A percentile compares a stretch with the other conserved stretches of the same genome.
phyloP scores from a whole-genome alignment of 495 filamentous ascomycete genomes.

The Neurospora cerealis region DNA sequence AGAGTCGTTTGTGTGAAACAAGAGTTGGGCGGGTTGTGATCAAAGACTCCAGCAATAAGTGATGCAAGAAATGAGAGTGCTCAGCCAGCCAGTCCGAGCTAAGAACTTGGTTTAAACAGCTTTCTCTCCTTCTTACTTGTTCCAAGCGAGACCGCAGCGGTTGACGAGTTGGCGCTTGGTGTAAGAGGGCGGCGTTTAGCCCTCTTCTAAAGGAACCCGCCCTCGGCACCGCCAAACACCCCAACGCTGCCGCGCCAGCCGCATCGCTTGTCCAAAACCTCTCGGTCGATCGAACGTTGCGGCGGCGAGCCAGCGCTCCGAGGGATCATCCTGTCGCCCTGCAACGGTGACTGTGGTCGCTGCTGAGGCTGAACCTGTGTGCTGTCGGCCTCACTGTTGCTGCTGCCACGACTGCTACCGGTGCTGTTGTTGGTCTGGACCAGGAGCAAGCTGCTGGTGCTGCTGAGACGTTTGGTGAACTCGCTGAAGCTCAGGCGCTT shows the following conservation, averaged over 20 bases:
- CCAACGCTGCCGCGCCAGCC: constrained; percentile 42
- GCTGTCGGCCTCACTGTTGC: constrained; percentile 17
- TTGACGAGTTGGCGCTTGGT: not conserved
- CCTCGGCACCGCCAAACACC: constrained; percentile 38
- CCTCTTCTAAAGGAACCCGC: constrained; percentile 26
- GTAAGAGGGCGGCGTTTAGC: not conserved
- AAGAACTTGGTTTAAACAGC: not conserved
- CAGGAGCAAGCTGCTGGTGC: constrained; percentile 41
- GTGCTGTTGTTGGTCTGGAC: constrained; percentile 41
- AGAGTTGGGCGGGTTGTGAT: not conserved
- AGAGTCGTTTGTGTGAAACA: not conserved
- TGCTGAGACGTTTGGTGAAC: constrained; percentile 43
- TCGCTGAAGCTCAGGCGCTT: constrained; percentile 45
- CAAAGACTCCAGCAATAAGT: not conserved
- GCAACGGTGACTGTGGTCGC: not conserved
- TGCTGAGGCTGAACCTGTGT: constrained; percentile 4
- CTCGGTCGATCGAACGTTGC: constrained; percentile 9
- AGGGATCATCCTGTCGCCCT: not conserved
- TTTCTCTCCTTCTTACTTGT: not conserved
- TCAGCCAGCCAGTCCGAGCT: not conserved
- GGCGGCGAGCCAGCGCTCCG: not conserved
- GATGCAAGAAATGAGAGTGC: not conserved
- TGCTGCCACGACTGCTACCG: constrained; percentile 37
- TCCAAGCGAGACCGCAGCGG: not conserved
- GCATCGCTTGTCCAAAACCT: constrained; percentile 14